Percentiles rank a stretch among this genome's conserved stretches.
phyloP scores from a whole-genome alignment of 78 protist species.

The Dictyostelium intermedium region DNA sequence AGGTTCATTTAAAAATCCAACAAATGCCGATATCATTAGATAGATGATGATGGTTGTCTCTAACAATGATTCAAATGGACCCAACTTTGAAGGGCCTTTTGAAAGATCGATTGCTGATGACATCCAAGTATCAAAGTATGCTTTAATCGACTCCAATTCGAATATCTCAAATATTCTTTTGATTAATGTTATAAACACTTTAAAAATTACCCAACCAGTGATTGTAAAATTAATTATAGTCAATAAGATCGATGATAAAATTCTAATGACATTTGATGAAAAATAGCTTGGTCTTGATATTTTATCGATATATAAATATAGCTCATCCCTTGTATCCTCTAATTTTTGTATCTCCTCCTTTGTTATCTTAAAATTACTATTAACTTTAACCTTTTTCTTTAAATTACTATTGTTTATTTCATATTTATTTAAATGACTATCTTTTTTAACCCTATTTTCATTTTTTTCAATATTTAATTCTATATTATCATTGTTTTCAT shows the following conservation, averaged over 20 bases:
- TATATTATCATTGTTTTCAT: not conserved
- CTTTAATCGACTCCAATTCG: not conserved
- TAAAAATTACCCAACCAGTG: constrained; percentile 50
- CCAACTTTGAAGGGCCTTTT: constrained; percentile 1
- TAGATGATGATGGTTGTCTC: constrained; percentile 66
- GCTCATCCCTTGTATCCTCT: not conserved
- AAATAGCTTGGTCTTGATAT: constrained; percentile 13
- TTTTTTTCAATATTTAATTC: not conserved
- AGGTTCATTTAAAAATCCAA: constrained; percentile 35
- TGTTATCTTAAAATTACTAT: not conserved
- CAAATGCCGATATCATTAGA: constrained; percentile 67
- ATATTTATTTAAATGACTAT: not conserved
- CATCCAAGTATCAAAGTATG: constrained; percentile 3
- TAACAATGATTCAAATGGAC: constrained; percentile 53
- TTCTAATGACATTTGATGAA: not conserved
- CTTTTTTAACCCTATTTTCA: not conserved
- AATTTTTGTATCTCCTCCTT: not conserved
- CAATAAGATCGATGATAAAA: constrained; percentile 1
- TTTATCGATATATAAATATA: not conserved
- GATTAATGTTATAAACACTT: constrained; percentile 7
- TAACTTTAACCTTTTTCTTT: not conserved
- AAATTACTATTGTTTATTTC: not conserved
- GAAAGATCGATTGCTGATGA: constrained; percentile 15
- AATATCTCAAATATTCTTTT: constrained; percentile 13
- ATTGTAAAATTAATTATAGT: constrained; percentile 42